Base-by-base conservation (phyloP, 768 basidiomycete species). In the Lentinula edodes region DNA sequence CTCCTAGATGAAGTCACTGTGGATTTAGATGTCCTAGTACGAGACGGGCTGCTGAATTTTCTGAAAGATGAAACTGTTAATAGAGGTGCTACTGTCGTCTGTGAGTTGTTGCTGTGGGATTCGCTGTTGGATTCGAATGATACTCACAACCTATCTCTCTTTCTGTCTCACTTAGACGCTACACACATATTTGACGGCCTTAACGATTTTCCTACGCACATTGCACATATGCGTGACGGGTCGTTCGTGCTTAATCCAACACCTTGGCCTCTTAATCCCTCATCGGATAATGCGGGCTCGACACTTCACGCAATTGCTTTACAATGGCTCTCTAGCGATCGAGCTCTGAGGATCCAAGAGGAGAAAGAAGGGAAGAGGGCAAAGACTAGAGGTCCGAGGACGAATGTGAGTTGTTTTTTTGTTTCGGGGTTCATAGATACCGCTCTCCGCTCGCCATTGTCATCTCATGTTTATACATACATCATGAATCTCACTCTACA, bases 1-100 rank as follows among this genome's bases (percentile, higher is more conserved):
- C 79, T 99, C 2, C 82, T 99, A 16, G 96, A 99, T 69, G 97
- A 99, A 80, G 93, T 96, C 59, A 98, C 96, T 1, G 96, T 98
- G 18, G 97, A 99, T 72, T 79, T 99, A 13, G 97, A 99, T 68
- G 95, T 98, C 15, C 83, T 98, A 43, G 97, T 99, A 48, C 88
- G 97, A 53, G 85, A 91, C 59, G 90, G 95, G 63, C 80, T 99
- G n/a, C 83, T 99, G 65, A 82, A 74, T 8, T 98, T 97, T 76
- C 83, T 99, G 54, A 88, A 88, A 65, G 73, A 81, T 13, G 97
- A 99, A 68, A 91, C 91, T 65, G 83, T 89, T 63, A 70, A 75
- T 4, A 84, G 97, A 38, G 83, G 85, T 0, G 91, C 95, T 10
- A 97, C 96, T 12, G 89, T 98, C 60, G 74, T 99, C 57, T 98